These are phyloP conservation scores for Diaporthe australafricana DNA, from an alignment of 2,329 filamentous ascomycete genomes.

Conservation along the genomic window DNA sequence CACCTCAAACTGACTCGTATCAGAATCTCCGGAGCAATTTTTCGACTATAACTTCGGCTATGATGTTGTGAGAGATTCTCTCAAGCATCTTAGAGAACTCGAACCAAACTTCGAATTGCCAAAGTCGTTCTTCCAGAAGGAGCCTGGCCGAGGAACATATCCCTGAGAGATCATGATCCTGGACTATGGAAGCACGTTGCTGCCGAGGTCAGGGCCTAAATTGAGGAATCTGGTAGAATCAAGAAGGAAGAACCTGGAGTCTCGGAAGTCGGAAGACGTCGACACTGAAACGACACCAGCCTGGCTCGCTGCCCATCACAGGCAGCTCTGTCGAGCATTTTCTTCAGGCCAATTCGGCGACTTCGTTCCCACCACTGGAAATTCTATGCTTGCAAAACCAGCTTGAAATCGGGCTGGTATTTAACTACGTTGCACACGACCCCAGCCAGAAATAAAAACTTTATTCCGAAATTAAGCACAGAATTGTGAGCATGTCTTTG, in stretches of 20 bases:
- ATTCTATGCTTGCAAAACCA: neutral
- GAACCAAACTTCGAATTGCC: neutral
- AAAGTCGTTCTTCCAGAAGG: neutral
- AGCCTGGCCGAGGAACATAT: neutral
- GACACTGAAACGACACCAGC: neutral
- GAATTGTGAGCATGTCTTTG: neutral
- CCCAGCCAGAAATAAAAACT: neutral
- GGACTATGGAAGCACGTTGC: neutral
- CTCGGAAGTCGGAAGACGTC: neutral
- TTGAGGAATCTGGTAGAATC: neutral
- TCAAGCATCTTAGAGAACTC: neutral
- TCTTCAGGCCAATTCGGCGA: neutral
- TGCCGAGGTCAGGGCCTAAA: neutral
- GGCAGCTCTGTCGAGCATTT: neutral
- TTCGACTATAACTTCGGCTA: conserved; percentile 2
- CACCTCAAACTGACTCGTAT: neutral
- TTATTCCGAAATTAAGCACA: neutral
- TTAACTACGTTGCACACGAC: neutral
- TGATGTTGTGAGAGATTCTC: neutral
- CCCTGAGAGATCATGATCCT: neutral
- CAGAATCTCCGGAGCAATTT: neutral
- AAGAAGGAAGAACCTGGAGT: neutral
- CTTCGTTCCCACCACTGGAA: neutral
- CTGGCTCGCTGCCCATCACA: neutral
- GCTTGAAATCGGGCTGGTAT: neutral